Conservation (phyloP, 495 filamentous ascomycete species). For the Penicillium daleae region DNA sequence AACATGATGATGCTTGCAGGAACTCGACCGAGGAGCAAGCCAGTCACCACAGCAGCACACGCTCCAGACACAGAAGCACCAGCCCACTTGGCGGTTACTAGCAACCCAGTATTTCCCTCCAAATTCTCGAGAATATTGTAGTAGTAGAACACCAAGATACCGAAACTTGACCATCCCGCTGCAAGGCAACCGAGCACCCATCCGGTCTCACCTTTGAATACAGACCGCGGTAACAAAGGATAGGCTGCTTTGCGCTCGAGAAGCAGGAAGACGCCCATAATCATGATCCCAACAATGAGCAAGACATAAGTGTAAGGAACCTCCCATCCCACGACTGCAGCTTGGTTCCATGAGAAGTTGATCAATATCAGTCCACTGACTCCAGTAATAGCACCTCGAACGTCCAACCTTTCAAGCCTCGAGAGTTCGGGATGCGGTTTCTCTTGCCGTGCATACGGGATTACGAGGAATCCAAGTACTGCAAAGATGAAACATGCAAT, state of each 20-base stretch:
- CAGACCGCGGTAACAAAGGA: slow-evolving; percentile 58
- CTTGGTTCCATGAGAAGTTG: slow-evolving; percentile 67
- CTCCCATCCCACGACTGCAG: slow-evolving; percentile 59
- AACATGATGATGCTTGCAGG: slow-evolving; percentile 52
- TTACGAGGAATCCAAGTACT: slow-evolving; percentile 43
- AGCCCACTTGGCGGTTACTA: slow-evolving; percentile 40
- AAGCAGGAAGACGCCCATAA: slow-evolving; percentile 54
- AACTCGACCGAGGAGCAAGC: slow-evolving; percentile 43
- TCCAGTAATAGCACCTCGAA: slow-evolving; percentile 54
- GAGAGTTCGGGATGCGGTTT: slow-evolving; percentile 11
- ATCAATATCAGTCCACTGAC: slow-evolving; percentile 60
- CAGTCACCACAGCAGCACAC: slow-evolving; percentile 47
- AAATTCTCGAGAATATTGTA: slow-evolving; percentile 44
- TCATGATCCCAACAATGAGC: slow-evolving; percentile 57
- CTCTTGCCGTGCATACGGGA: slow-evolving; percentile 48
- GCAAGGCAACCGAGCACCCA: slow-evolving; percentile 60
- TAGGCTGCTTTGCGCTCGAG: slow-evolving; percentile 50
- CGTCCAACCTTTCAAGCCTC: slow-evolving; percentile 14
- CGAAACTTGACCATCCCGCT: slow-evolving; percentile 60
- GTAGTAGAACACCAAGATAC: slow-evolving; percentile 54
- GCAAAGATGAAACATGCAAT: slow-evolving; percentile 51
- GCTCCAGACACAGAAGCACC: slow-evolving; percentile 44
- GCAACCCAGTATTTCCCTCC: slow-evolving; percentile 43
- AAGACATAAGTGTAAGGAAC: slow-evolving; percentile 55
- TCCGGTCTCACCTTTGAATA: slow-evolving; percentile 50